These are phyloP conservation scores for Hebeloma cylindrosporum DNA, from an alignment of 768 basidiomycete species.

Conservation along the genomic window DNA sequence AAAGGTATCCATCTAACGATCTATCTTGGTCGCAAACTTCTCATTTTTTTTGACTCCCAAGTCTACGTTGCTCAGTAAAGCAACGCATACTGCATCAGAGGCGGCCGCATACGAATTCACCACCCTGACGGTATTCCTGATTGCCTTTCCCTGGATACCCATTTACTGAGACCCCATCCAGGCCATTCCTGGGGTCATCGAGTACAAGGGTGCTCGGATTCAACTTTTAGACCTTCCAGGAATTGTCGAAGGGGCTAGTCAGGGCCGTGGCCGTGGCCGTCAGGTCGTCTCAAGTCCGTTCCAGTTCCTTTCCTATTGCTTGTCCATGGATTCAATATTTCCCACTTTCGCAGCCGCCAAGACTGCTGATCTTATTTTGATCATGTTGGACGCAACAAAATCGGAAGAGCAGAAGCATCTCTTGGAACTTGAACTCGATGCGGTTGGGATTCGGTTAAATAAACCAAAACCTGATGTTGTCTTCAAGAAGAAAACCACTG, in stretches of 20 bases:
- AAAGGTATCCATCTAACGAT: conserved; percentile 46
- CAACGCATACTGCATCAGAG: conserved; percentile 87
- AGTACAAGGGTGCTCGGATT: conserved; percentile 89
- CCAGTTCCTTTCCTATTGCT: neutral
- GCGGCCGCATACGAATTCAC: conserved; percentile 96
- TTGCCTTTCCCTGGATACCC: neutral
- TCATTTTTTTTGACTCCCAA: conserved; percentile 28
- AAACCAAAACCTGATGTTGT: conserved; percentile 89
- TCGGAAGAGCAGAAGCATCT: conserved; percentile 87
- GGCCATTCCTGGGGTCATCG: conserved; percentile 97
- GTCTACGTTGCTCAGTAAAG: conserved; percentile 90
- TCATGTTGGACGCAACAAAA: conserved; percentile 94
- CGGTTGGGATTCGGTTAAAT: conserved; percentile 95
- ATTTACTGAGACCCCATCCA: conserved; percentile 28
- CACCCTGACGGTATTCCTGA: conserved; percentile 67
- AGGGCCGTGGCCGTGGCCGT: conserved; percentile 88
- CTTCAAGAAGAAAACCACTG: conserved; percentile 90
- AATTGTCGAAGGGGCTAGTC: conserved; percentile 91
- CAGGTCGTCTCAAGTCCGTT: conserved; percentile 90
- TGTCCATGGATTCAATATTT: conserved; percentile 4
- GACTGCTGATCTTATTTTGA: conserved; percentile 89
- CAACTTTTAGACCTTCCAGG: conserved; percentile 95
- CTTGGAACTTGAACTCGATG: conserved; percentile 91
- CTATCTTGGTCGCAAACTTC: neutral
- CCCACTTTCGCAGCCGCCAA: conserved; percentile 57